These are phyloP conservation scores for Dactylella cylindrospora DNA, from an alignment of 2,329 filamentous ascomycete species.

Conservation along the genomic window DNA sequence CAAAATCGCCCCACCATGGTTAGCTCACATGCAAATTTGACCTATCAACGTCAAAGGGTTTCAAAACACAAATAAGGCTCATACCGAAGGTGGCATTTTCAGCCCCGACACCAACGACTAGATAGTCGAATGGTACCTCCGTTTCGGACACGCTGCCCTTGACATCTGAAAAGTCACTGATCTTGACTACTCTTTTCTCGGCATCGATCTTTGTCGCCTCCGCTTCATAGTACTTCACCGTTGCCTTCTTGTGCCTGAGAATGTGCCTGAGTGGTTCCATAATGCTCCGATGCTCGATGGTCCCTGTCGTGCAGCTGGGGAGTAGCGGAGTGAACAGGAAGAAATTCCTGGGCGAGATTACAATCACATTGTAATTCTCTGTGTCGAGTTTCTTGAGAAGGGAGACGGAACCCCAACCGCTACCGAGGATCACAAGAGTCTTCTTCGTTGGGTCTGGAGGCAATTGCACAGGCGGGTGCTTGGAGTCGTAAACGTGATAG, in stretches of 20 bases:
- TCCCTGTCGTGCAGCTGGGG: constrained; percentile 94
- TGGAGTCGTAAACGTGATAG: constrained; percentile 79
- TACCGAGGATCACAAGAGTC: constrained; percentile 93
- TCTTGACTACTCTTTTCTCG: constrained; percentile 81
- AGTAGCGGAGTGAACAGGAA: constrained; percentile 98
- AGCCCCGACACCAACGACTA: constrained; percentile 93
- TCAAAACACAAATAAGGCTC: constrained; percentile 16
- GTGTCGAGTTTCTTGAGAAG: constrained; percentile 98
- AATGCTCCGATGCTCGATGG: constrained; percentile 98
- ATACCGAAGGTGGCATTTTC: constrained; percentile 95
- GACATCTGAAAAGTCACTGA: constrained; percentile 89
- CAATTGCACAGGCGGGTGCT: constrained; percentile 77
- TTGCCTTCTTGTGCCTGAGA: constrained; percentile 87
- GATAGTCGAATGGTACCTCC: constrained; percentile 95
- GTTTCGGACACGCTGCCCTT: constrained; percentile 79
- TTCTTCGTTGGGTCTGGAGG: constrained; percentile 86
- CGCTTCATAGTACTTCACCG: constrained; percentile 96
- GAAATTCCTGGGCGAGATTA: constrained; percentile 98
- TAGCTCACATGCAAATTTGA: too few relatives aligned
- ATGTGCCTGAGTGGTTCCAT: constrained; percentile 99
- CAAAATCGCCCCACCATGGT: not conserved
- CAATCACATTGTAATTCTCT: constrained; percentile 97
- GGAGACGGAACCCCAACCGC: constrained; percentile 93
- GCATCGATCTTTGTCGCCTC: constrained; percentile 95
- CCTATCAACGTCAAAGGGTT: too few relatives aligned